phyloP scores from a whole-genome alignment of 441 rosid species.

The Pelargonium citronellum region DNA sequence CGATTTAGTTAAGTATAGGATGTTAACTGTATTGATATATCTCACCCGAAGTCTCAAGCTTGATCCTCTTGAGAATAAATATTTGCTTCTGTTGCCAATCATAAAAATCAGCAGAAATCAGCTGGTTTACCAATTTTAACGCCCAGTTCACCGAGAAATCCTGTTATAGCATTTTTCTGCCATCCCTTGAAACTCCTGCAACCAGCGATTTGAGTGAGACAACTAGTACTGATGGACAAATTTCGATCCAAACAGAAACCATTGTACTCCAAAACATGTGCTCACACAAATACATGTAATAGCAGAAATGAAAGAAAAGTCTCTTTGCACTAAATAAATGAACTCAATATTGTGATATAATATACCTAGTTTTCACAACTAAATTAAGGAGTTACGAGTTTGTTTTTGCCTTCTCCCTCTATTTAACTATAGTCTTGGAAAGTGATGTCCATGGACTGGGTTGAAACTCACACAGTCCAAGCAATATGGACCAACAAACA shows the following conservation, averaged over 20 bases:
- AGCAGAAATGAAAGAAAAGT: not conserved
- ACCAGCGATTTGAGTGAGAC: conserved; percentile 15
- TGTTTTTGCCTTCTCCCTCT: not conserved
- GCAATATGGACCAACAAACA: too few relatives aligned
- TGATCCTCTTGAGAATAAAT: not conserved
- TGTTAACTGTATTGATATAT: too few relatives aligned
- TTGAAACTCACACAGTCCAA: too few relatives aligned
- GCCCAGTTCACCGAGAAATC: conserved; percentile 52
- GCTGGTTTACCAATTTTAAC: conserved; percentile 67
- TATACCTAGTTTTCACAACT: not conserved
- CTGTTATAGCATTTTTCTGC: conserved; percentile 74
- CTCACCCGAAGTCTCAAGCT: too few relatives aligned
- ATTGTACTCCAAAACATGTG: too few relatives aligned
- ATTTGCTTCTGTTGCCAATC: not conserved
- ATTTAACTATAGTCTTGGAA: not conserved
- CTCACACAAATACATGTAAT: not conserved
- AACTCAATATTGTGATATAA: not conserved
- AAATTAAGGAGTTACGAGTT: not conserved
- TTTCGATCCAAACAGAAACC: not conserved
- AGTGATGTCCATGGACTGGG: too few relatives aligned
- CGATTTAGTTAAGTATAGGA: too few relatives aligned
- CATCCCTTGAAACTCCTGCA: conserved; percentile 86
- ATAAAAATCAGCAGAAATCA: conserved; percentile 41
- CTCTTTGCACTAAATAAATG: not conserved
- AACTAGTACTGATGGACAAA: not conserved